A percentile compares a stretch with the other conserved stretches of the same genome.
phyloP scores from a whole-genome alignment of 768 basidiomycete species.

The Boletellus ananiceps region DNA sequence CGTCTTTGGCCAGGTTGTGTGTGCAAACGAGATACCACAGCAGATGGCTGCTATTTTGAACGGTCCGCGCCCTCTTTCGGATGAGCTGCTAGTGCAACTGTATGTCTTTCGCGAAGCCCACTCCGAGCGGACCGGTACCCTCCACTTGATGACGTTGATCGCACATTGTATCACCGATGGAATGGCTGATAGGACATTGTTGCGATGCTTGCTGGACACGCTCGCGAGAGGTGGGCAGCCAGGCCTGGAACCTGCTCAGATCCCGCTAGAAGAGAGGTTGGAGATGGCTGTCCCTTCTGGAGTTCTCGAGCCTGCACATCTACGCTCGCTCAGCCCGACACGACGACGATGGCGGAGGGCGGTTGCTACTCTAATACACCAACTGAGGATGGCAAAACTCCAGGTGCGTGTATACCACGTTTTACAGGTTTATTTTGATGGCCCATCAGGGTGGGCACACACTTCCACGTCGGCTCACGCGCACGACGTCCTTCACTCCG shows the following conservation, averaged over 20 bases:
- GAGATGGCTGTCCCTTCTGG: constrained; percentile 38
- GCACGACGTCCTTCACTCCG: too few species aligned
- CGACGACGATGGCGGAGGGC: constrained; percentile 44
- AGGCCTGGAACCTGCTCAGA: constrained; percentile 5
- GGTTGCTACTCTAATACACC: constrained; percentile 35
- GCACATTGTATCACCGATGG: constrained; percentile 53
- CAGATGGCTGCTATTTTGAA: constrained; percentile 31
- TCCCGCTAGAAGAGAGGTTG: constrained; percentile 37
- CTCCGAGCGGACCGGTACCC: constrained; percentile 28
- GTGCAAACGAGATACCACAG: constrained; percentile 32
- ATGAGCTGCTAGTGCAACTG: constrained; percentile 39
- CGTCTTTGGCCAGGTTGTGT: constrained; percentile 29
- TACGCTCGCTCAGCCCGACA: constrained; percentile 29
- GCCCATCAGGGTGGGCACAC: too few species aligned
- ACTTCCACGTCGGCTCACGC: too few species aligned
- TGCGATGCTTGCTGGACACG: constrained; percentile 43
- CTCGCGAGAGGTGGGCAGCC: constrained; percentile 20
- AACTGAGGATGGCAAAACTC: constrained; percentile 31
- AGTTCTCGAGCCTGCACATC: constrained; percentile 32
- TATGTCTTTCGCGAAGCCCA: constrained; percentile 35
- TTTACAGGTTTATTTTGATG: too few species aligned
- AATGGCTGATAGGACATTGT: constrained; percentile 37
- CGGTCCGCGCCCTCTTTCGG: constrained; percentile 36
- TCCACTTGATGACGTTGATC: constrained; percentile 41
- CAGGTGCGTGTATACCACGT: constrained; percentile 28